phyloP scores from a whole-genome alignment of 441 rosid species.

The Aleurites moluccanus region DNA sequence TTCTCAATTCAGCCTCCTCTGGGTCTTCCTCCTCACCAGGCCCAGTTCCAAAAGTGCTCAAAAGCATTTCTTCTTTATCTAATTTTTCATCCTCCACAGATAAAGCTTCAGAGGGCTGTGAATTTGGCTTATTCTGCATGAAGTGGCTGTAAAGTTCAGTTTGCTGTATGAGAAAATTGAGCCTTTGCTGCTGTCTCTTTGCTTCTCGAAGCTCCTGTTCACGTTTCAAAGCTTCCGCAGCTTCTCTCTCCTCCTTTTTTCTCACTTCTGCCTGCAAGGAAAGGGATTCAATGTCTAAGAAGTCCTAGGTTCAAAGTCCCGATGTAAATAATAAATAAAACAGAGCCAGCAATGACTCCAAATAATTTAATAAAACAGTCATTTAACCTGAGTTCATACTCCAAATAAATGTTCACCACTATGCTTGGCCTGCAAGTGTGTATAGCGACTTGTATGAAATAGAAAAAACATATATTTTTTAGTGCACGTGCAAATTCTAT shows the following conservation, averaged over 20 bases:
- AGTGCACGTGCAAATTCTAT: background rate
- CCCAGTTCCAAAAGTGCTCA: slow-evolving; percentile 39
- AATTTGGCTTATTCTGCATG: slow-evolving; percentile 88
- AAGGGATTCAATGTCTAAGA: slow-evolving; percentile 23
- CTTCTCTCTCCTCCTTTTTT: slow-evolving; percentile 96
- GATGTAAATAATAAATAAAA: slow-evolving; percentile 1
- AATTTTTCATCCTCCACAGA: slow-evolving; percentile 50
- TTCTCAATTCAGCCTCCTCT: slow-evolving; percentile 77
- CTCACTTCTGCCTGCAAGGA: slow-evolving; percentile 84
- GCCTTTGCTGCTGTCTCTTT: slow-evolving; percentile 94
- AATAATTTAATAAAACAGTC: background rate
- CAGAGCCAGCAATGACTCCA: background rate
- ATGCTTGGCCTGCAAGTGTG: background rate
- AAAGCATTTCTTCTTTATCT: slow-evolving; percentile 45
- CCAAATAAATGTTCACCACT: slow-evolving; percentile 2
- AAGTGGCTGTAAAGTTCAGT: slow-evolving; percentile 98
- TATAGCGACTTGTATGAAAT: background rate
- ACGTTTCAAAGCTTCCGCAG: slow-evolving; percentile 94
- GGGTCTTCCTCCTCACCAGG: slow-evolving; percentile 75
- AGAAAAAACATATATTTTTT: background rate
- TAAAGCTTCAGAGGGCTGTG: slow-evolving; percentile 66
- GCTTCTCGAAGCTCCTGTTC: slow-evolving; percentile 98
- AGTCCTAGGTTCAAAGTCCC: slow-evolving; percentile 19
- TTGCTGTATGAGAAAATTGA: slow-evolving; percentile 93
- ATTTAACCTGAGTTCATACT: slow-evolving; percentile 1